A percentile compares a stretch with the other conserved stretches of the same genome.
Conservation (phyloP, 1,284 basidiomycete genomes). For the Cryptococcus amylolentus region DNA sequence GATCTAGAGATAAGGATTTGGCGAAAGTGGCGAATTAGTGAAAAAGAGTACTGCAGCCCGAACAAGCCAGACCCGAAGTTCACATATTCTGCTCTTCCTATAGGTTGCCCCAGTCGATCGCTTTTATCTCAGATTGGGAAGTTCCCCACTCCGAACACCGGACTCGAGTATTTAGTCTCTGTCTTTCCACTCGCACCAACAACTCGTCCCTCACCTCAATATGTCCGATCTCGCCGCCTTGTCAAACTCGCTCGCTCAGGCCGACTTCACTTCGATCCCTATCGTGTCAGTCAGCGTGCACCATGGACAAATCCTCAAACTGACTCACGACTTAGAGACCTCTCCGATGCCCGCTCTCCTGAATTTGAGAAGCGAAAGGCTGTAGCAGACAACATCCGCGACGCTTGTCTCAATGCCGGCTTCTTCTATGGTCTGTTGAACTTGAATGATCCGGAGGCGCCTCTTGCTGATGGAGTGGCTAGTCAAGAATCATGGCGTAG, state of each 20-base stretch:
- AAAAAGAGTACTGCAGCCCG: too few species aligned
- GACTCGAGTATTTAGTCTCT: too few species aligned
- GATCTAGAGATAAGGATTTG: too few species aligned
- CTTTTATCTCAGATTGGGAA: too few species aligned
- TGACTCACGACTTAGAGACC: slow-evolving; percentile 43
- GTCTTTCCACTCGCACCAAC: too few species aligned
- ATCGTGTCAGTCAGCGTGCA: neutral
- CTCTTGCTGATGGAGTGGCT: slow-evolving; percentile 12
- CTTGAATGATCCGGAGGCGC: neutral
- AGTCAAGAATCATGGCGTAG: slow-evolving; percentile 71
- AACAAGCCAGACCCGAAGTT: too few species aligned
- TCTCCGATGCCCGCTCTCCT: slow-evolving; percentile 53
- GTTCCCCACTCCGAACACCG: too few species aligned
- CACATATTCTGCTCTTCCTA: too few species aligned
- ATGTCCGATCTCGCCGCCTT: slow-evolving; percentile 5
- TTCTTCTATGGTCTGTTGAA: slow-evolving; percentile 68
- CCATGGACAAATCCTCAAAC: neutral
- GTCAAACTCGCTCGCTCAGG: neutral
- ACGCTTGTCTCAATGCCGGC: slow-evolving; percentile 69
- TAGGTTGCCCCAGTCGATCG: too few species aligned
- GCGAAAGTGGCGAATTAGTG: too few species aligned
- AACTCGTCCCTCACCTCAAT: neutral
- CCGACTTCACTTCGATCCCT: slow-evolving; percentile 4
- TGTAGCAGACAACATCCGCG: slow-evolving; percentile 60
- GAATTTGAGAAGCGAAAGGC: slow-evolving; percentile 52